Percentiles rank a stretch among this genome's conserved stretches.
phyloP scores from a whole-genome alignment of 2,329 filamentous ascomycete genomes.

The Cladosporium austrohemisphaericum region DNA sequence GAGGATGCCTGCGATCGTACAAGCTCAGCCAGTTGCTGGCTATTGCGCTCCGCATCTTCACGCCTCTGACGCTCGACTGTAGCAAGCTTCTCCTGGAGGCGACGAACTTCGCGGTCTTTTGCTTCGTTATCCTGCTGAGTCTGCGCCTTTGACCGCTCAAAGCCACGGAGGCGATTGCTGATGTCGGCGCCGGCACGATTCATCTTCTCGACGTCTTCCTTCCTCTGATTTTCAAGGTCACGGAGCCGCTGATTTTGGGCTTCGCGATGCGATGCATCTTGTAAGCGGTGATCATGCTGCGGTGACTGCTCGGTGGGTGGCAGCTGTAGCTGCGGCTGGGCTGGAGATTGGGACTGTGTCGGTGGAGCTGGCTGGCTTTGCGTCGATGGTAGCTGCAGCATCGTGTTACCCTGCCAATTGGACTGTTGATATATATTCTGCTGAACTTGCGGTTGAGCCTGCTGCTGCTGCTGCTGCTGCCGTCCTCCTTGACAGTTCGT shows the following conservation, averaged over 20 bases:
- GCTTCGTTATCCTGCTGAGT: background rate
- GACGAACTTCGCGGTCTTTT: slow-evolving; percentile 4
- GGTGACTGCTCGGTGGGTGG: background rate
- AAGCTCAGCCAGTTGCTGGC: slow-evolving; percentile 7
- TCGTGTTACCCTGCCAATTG: background rate
- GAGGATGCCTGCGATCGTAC: slow-evolving; percentile 8
- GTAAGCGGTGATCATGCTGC: background rate
- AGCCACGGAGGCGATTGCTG: background rate
- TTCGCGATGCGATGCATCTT: background rate
- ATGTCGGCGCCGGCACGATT: background rate
- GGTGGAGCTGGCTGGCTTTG: background rate
- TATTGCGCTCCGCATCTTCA: slow-evolving; percentile 1
- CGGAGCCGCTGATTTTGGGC: background rate
- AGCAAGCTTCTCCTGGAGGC: slow-evolving; percentile 4
- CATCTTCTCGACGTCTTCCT: background rate
- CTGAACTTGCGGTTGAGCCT: background rate
- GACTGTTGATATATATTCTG: slow-evolving; percentile 4
- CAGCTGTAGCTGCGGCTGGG: background rate
- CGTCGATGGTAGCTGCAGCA: background rate
- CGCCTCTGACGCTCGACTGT: background rate
- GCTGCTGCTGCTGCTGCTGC: background rate
- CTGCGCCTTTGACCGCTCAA: background rate
- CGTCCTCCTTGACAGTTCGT: too few relatives aligned
- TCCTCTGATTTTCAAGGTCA: background rate
- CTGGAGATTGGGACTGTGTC: background rate